These are phyloP conservation scores for Dimocarpus longan DNA, from an alignment of 345 rosid genomes.

Conservation along the genomic window DNA sequence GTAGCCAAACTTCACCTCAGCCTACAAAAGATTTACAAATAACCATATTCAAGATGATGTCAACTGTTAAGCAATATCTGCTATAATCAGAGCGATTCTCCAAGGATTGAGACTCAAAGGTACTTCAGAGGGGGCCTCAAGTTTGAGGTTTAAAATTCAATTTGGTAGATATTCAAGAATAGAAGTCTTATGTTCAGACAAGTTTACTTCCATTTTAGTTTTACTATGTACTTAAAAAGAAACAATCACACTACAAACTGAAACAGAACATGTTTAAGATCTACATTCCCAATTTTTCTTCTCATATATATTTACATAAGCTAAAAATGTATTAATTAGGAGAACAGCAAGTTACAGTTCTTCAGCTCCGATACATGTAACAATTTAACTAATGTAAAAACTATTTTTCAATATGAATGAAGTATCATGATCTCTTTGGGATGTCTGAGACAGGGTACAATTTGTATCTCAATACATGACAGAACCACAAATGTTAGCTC, in stretches of 20 bases:
- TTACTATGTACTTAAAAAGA: background rate
- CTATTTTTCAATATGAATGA: background rate
- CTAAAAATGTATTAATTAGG: background rate
- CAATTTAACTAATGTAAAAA: background rate
- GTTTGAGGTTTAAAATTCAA: conserved; percentile 1
- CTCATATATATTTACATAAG: background rate
- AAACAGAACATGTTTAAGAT: background rate
- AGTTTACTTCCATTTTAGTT: background rate
- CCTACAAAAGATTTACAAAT: conserved; percentile 44
- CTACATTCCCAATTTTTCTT: background rate
- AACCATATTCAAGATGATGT: background rate
- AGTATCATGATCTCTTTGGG: background rate
- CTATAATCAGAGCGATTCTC: background rate
- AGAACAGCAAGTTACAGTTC: background rate
- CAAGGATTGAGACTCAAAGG: background rate
- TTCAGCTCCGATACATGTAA: background rate
- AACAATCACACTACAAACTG: background rate
- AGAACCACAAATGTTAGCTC: background rate
- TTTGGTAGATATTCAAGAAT: background rate
- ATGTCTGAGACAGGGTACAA: background rate
- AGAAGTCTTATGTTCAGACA: background rate
- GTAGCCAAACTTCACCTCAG: conserved; percentile 93
- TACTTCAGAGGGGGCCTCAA: background rate
- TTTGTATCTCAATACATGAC: background rate
- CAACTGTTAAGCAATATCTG: background rate